Conservation (phyloP, 306 rosid genomes). For the Senna siamea region DNA sequence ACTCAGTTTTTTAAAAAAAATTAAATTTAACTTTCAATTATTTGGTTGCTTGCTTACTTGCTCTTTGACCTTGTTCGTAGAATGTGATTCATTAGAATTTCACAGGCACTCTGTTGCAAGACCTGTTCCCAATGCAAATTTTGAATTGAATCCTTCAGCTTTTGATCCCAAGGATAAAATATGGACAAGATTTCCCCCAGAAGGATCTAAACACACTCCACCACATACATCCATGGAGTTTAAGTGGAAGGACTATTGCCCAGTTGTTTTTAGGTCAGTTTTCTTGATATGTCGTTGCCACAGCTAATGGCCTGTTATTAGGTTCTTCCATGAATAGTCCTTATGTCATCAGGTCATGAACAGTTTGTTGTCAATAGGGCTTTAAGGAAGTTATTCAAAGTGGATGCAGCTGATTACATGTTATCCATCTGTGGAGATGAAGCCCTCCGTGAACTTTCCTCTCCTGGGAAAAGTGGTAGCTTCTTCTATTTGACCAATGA, state of each 20-base stretch:
- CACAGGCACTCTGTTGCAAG: conserved; percentile 88
- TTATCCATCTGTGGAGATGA: conserved; percentile 82
- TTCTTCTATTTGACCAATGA: conserved; percentile 90
- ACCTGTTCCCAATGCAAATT: conserved; percentile 75
- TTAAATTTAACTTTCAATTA: not conserved
- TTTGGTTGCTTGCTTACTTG: not conserved
- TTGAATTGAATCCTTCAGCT: conserved; percentile 85
- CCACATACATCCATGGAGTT: conserved; percentile 86
- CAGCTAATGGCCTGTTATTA: not conserved
- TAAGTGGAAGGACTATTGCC: conserved; percentile 95
- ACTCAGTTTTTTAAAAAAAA: not conserved
- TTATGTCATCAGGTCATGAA: not conserved
- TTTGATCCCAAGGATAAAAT: conserved; percentile 86
- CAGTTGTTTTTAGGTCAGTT: conserved; percentile 84
- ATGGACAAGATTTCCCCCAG: conserved; percentile 92
- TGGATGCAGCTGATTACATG: conserved; percentile 97
- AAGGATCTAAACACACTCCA: conserved; percentile 86
- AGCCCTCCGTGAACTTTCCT: conserved; percentile 86
- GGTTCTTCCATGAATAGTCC: not conserved
- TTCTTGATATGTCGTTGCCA: not conserved
- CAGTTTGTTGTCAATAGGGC: conserved; percentile 53
- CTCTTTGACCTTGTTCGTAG: not conserved
- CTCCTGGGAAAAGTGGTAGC: conserved; percentile 97
- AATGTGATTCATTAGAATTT: conserved; percentile 24
- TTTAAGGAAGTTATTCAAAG: conserved; percentile 83